These are phyloP conservation scores for Carex littledalei DNA, from an alignment of 176 grass and related monocot species.

Conservation along the genomic window DNA sequence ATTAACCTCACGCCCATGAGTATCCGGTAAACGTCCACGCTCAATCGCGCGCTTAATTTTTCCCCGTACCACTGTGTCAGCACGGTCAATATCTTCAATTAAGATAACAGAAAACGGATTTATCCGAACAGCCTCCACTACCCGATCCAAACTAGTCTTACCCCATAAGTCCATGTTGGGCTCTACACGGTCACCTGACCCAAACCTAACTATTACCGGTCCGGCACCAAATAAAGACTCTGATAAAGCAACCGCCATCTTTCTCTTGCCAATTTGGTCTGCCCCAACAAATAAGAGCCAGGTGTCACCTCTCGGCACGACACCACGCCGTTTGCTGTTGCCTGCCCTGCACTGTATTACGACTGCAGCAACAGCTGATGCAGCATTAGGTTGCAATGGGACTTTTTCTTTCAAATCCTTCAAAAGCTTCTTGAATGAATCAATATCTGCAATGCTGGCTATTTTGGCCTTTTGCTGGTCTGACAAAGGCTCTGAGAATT, in stretches of 20 bases:
- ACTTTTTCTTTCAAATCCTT: conserved; percentile 82
- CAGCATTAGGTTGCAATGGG: conserved; percentile 79
- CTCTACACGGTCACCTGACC: conserved; percentile 27
- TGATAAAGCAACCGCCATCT: conserved; percentile 73
- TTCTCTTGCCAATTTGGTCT: conserved; percentile 82
- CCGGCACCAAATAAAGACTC: conserved; percentile 48
- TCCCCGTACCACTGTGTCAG: conserved; percentile 46
- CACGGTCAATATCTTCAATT: conserved; percentile 74
- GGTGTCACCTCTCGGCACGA: conserved; percentile 56
- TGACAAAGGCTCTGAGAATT: conserved; percentile 33
- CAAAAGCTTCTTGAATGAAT: conserved; percentile 79
- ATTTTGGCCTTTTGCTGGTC: conserved; percentile 67
- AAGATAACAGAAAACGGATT: conserved; percentile 84
- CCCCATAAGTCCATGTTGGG: conserved; percentile 49
- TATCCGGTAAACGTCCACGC: conserved; percentile 73
- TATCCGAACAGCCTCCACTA: conserved; percentile 66
- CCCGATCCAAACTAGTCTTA: conserved; percentile 58
- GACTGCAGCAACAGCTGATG: conserved; percentile 69
- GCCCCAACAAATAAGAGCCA: conserved; percentile 93
- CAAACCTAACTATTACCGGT: conserved; percentile 42
- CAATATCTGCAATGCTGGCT: conserved; percentile 66
- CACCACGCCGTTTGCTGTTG: conserved; percentile 42
- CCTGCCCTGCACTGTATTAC: conserved; percentile 75
- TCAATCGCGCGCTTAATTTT: conserved; percentile 86
- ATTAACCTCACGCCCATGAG: conserved; percentile 74